Percentiles rank a stretch among this genome's conserved stretches.
Evolutionary conservation across 108 stramenopile genomes (phyloP).

Genomic region (Fistulifera pelliculosa): DNA sequence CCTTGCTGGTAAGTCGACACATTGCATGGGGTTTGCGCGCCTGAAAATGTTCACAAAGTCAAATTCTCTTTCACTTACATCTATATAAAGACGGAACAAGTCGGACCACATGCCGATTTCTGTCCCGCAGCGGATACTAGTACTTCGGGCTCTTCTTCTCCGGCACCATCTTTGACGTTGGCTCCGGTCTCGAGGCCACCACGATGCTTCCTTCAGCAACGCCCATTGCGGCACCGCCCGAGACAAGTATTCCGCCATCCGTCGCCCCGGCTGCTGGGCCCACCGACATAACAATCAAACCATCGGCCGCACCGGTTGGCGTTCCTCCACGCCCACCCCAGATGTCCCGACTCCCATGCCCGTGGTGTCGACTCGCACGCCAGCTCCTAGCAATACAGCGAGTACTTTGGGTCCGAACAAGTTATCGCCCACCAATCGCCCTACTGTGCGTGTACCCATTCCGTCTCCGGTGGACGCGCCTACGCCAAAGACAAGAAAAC

Average conservation of each 20-base stretch:
- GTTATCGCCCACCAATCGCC: no score
- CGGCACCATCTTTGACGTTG: conserved; percentile 1
- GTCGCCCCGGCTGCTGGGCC: background rate
- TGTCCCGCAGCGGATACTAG: conserved; percentile 5
- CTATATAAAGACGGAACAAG: conserved; percentile 8
- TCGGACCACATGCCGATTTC: conserved; percentile 5
- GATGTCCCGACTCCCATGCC: background rate
- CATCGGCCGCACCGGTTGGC: background rate
- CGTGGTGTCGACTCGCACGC: no score
- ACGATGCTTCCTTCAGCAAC: conserved; percentile 9
- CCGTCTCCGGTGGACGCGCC: no score
- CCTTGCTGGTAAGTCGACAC: conserved; percentile 17
- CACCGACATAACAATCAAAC: background rate
- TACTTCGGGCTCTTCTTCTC: conserved; percentile 8
- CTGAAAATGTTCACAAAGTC: background rate
- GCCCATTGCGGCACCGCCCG: conserved; percentile 1
- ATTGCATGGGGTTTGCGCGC: background rate
- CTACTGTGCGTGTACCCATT: no score
- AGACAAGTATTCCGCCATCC: background rate
- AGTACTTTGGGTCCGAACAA: no score
- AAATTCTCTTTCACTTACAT: background rate
- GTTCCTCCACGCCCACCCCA: background rate
- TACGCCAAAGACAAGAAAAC: no score
- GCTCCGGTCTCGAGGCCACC: conserved; percentile 6
- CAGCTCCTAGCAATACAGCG: no score